These are phyloP conservation scores for Stagonosporopsis vannaccii DNA, from an alignment of 2,329 filamentous ascomycete genomes.

Conservation along the genomic window DNA sequence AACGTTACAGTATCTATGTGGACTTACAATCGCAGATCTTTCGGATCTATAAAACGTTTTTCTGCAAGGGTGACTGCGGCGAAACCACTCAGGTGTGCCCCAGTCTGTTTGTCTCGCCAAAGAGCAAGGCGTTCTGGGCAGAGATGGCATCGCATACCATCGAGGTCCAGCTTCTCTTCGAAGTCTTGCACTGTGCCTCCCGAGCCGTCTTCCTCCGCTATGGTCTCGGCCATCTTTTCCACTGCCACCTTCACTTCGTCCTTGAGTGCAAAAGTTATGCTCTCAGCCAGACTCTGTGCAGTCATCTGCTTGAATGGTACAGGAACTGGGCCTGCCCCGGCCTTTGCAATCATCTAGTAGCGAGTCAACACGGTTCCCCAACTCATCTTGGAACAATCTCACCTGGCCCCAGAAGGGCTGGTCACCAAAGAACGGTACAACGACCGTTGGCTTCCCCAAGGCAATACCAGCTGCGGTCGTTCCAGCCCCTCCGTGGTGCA, in stretches of 20 bases:
- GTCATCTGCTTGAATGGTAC: conserved; percentile 58
- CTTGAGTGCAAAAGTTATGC: conserved; percentile 56
- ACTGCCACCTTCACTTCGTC: conserved; percentile 40
- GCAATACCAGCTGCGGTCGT: conserved; percentile 64
- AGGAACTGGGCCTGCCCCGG: conserved; percentile 59
- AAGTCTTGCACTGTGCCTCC: conserved; percentile 21
- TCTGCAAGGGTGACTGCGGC: conserved; percentile 21
- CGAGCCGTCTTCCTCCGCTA: conserved; percentile 28
- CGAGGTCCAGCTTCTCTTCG: conserved; percentile 19
- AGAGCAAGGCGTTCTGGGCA: conserved; percentile 28
- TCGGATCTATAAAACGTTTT: conserved; percentile 14
- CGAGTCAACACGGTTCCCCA: neutral
- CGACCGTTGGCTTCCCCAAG: conserved; percentile 60
- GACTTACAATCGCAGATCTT: conserved; percentile 24
- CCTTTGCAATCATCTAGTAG: conserved; percentile 56
- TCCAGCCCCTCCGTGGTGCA: conserved; percentile 67
- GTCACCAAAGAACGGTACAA: conserved; percentile 67
- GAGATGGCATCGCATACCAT: conserved; percentile 29
- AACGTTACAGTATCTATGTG: too few species aligned
- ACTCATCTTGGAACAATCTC: neutral
- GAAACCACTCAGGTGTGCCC: conserved; percentile 27
- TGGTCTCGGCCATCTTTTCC: conserved; percentile 25
- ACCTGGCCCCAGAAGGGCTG: conserved; percentile 62
- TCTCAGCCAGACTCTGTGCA: conserved; percentile 53
- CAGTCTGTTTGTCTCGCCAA: conserved; percentile 30